These are phyloP conservation scores for Suillus subaureus DNA, from an alignment of 768 basidiomycete species.

Conservation along the genomic window DNA sequence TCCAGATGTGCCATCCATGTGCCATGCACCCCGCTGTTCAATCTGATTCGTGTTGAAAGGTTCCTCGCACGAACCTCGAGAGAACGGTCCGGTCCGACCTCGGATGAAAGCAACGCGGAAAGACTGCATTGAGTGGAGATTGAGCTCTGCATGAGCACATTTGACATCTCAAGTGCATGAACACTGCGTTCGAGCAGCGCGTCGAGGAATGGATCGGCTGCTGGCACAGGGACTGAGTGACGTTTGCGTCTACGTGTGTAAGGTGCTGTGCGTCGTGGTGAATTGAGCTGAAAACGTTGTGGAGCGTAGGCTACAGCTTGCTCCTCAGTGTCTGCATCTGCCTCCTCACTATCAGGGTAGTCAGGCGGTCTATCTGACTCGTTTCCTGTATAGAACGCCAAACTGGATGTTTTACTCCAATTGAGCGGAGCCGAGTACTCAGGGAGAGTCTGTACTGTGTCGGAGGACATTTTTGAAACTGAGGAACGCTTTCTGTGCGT, in stretches of 20 bases:
- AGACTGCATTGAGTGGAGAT: constrained; percentile 68
- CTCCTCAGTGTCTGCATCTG: constrained; percentile 67
- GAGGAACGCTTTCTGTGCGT: constrained; percentile 62
- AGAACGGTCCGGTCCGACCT: constrained; percentile 46
- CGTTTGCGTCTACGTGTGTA: constrained; percentile 31
- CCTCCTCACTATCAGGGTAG: constrained; percentile 79
- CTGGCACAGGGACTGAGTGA: constrained; percentile 20
- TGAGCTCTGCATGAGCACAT: constrained; percentile 73
- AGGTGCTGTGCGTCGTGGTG: constrained; percentile 34
- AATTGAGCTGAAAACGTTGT: constrained; percentile 32
- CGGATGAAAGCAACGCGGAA: constrained; percentile 50
- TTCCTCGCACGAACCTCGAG: constrained; percentile 52
- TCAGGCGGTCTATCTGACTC: constrained; percentile 70
- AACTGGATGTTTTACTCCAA: constrained; percentile 19
- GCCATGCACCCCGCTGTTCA: constrained; percentile 46
- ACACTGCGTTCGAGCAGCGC: constrained; percentile 81
- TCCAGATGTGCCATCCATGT: constrained; percentile 72
- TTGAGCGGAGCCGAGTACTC: constrained; percentile 49
- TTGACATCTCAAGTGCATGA: constrained; percentile 85
- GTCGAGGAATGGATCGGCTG: constrained; percentile 64
- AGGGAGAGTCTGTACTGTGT: constrained; percentile 66
- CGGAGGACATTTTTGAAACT: constrained; percentile 59
- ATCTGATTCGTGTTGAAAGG: constrained; percentile 53
- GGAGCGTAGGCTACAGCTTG: constrained; percentile 26
- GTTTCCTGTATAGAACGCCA: constrained; percentile 27